A percentile compares a stretch with the other conserved stretches of the same genome.
Evolutionary conservation across 805 yeast species (phyloP).

Genomic region (Barnettozyma californica): DNA sequence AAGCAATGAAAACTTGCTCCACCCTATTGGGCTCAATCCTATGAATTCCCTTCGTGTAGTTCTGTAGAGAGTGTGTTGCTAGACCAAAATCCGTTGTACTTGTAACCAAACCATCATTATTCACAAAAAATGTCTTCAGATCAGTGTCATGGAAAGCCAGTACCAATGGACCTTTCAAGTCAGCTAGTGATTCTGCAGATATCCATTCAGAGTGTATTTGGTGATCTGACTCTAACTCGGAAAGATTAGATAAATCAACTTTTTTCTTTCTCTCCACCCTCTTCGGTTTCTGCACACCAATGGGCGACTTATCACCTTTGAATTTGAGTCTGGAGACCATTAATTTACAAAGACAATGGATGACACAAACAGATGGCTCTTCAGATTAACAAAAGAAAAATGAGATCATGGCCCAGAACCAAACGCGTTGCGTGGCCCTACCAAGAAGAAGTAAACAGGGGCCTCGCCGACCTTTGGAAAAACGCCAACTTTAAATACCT

Average conservation of each 20-base stretch:
- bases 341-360: neutral
- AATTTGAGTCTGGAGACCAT: constrained; percentile 34
- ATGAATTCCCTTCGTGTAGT: constrained; percentile 9
- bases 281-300: constrained; percentile 9
- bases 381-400: too few species aligned
- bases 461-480: neutral
- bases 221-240: constrained; percentile 1
- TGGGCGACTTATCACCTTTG: constrained; percentile 29
- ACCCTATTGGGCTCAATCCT: constrained; percentile 27
- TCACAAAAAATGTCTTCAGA: neutral
- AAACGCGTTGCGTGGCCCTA: neutral
- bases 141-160: constrained; percentile 10
- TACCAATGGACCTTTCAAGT: constrained; percentile 31
- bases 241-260: constrained; percentile 6
- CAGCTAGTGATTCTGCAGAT: constrained; percentile 23
- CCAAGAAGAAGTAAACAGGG: neutral
- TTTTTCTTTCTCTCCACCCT: constrained; percentile 11
- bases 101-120: constrained; percentile 2
- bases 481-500: neutral
- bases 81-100: neutral
- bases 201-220: constrained; percentile 16
- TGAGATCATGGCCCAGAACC: neutral
- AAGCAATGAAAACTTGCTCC: constrained; percentile 29
- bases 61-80: neutral
- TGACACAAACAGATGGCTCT: too few species aligned